Conservation (phyloP, 192 early-diverging fungal genomes). For the Coemansia guatemalensis region DNA sequence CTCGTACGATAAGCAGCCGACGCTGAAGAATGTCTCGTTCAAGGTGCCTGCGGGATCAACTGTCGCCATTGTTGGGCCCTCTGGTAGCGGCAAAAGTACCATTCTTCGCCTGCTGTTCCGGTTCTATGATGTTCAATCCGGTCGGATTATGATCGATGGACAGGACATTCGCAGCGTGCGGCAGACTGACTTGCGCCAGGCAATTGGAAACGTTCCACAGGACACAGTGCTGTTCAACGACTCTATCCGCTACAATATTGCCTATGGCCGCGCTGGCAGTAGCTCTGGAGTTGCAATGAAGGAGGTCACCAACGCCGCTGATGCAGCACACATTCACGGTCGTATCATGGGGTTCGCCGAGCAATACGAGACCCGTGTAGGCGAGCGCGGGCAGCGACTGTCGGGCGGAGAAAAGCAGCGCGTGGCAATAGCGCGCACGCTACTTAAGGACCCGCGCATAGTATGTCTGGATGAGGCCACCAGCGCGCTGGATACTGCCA, state of each 20-base stretch:
- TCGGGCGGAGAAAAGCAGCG: slow-evolving; percentile 94
- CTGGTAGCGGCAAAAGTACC: slow-evolving; percentile 72
- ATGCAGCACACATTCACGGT: slow-evolving; percentile 74
- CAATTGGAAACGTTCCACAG: slow-evolving; percentile 92
- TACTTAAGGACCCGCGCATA: slow-evolving; percentile 88
- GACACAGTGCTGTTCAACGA: slow-evolving; percentile 98
- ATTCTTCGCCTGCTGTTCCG: slow-evolving; percentile 82
- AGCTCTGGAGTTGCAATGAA: slow-evolving; percentile 60
- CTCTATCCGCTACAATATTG: slow-evolving; percentile 92
- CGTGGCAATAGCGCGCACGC: slow-evolving; percentile 87
- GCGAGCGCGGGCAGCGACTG: slow-evolving; percentile 86
- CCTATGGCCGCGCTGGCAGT: slow-evolving; percentile 64
- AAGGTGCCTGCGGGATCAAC: slow-evolving; percentile 49
- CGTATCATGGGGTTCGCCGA: slow-evolving; percentile 73
- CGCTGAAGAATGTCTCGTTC: slow-evolving; percentile 48
- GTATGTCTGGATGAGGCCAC: slow-evolving; percentile 94
- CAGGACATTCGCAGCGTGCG: slow-evolving; percentile 67
- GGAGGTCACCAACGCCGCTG: slow-evolving; percentile 70
- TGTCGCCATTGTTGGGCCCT: slow-evolving; percentile 52
- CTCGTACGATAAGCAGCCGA: slow-evolving; percentile 60
- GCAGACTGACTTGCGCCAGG: slow-evolving; percentile 61
- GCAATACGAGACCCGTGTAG: slow-evolving; percentile 83
- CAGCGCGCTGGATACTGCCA: slow-evolving; percentile 79
- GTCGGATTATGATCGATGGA: slow-evolving; percentile 86
- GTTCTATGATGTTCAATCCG: slow-evolving; percentile 83